Percentiles rank a stretch among this genome's conserved stretches.
Evolutionary conservation across 2,329 filamentous ascomycete genomes (phyloP).

Genomic region (Colletotrichum sp.): DNA sequence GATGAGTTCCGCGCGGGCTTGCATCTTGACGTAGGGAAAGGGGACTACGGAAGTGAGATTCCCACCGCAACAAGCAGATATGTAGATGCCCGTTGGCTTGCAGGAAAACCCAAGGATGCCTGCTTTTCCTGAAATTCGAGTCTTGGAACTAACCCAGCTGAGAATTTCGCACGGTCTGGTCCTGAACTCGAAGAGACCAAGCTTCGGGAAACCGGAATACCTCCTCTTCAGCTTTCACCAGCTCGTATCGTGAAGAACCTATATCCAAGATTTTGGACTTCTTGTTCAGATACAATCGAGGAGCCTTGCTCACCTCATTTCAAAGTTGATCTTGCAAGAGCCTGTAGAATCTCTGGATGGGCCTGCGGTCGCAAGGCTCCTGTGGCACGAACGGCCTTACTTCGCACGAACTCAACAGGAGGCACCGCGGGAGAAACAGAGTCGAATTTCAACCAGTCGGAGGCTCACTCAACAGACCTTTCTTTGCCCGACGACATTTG

Average conservation of each 20-base stretch:
- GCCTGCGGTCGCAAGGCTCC: background rate
- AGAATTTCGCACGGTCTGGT: background rate
- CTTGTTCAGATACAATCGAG: background rate
- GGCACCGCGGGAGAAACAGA: background rate
- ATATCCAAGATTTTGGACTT: background rate
- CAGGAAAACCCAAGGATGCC: background rate
- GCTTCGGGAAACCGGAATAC: background rate
- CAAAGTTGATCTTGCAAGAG: background rate
- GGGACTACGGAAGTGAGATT: background rate
- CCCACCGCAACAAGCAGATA: background rate
- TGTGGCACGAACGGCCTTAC: conserved; percentile 18
- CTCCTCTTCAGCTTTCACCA: background rate
- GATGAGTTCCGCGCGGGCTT: background rate
- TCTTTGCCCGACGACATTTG: background rate
- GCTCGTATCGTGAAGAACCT: background rate
- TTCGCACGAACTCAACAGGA: conserved; percentile 15
- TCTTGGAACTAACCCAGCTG: background rate
- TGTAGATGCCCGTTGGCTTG: conserved; percentile 17
- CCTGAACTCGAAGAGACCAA: background rate
- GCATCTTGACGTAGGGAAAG: background rate
- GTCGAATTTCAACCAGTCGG: background rate
- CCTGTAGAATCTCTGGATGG: background rate
- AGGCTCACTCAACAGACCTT: background rate
- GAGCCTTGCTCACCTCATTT: background rate
- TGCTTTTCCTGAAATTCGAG: background rate